Evolutionary conservation across 1,139 yeast species (phyloP).

Genomic region (Candida labiduridarum): DNA sequence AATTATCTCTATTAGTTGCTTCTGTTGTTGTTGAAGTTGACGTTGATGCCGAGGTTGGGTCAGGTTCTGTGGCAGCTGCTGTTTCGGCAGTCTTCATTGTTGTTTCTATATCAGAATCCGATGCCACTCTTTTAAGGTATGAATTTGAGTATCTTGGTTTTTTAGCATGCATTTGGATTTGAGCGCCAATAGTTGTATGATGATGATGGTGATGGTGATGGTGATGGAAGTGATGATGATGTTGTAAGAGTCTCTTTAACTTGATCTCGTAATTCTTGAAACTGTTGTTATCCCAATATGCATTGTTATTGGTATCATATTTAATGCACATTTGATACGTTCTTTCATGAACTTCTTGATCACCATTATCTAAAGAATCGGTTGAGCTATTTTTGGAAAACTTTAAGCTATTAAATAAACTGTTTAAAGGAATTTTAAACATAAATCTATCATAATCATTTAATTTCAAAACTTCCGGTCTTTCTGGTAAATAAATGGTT

Average conservation of each 20-base stretch:
- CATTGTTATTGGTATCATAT: slow-evolving; percentile 51
- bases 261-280: slow-evolving; percentile 58
- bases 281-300: slow-evolving; percentile 79
- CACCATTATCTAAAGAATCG: slow-evolving; percentile 11
- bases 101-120: slow-evolving; percentile 30
- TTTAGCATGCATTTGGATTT: slow-evolving; percentile 22
- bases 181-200: slow-evolving; percentile 3
- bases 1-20: neutral
- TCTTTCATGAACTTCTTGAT: slow-evolving; percentile 18
- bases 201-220: slow-evolving; percentile 15
- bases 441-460: slow-evolving; percentile 59
- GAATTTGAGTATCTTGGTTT: slow-evolving; percentile 45
- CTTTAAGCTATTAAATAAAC: slow-evolving; percentile 34
- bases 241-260: slow-evolving; percentile 30
- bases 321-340: slow-evolving; percentile 58
- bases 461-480: slow-evolving; percentile 52
- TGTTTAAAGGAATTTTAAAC: slow-evolving; percentile 54
- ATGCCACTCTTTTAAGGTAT: slow-evolving; percentile 37
- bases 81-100: slow-evolving; percentile 6
- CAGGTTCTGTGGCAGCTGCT: neutral
- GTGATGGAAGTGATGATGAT: slow-evolving; percentile 7
- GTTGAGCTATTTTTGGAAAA: slow-evolving; percentile 14
- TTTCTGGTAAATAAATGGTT: slow-evolving; percentile 63
- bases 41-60: neutral
- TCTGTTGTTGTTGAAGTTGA: neutral